Evolutionary conservation across 164 flowering plant species (phyloP).

Genomic region (Aristolochia californica): DNA sequence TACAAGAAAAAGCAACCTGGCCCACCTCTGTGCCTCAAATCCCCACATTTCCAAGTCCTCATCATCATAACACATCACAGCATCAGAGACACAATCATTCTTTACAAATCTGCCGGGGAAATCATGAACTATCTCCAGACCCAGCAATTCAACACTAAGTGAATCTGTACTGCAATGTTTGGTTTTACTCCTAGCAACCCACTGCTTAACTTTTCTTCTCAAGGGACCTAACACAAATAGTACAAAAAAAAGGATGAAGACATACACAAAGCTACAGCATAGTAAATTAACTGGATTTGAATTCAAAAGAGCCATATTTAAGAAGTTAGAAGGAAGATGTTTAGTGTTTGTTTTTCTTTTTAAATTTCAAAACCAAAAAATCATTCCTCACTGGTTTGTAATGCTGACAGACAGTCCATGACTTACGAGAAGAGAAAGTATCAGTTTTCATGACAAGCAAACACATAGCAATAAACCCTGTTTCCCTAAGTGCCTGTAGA

Average conservation of each 20-base stretch:
- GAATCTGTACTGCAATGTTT: constrained; percentile 12
- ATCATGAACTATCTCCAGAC: constrained; percentile 34
- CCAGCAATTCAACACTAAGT: constrained; percentile 9
- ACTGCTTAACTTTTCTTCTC: constrained; percentile 36
- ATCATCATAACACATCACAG: constrained; percentile 44
- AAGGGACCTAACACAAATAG: constrained; percentile 39
- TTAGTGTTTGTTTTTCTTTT: no score
- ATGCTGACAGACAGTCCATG: background rate
- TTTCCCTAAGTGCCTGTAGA: background rate
- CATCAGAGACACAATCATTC: constrained; percentile 11
- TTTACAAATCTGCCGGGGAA: constrained; percentile 42
- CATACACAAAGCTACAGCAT: background rate
- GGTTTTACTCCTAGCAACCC: constrained; percentile 38
- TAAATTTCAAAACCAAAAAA: no score
- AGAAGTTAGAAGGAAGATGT: no score
- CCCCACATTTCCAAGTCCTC: constrained; percentile 72
- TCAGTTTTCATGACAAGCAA: no score
- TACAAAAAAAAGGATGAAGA: constrained; percentile 6
- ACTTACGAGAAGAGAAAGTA: background rate
- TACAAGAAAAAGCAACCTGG: constrained; percentile 61
- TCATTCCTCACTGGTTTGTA: no score
- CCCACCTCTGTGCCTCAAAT: constrained; percentile 67
- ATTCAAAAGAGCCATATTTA: no score
- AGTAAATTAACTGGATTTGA: no score
- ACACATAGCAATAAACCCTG: background rate